These are phyloP conservation scores for Pterocarpus santalinus DNA, from an alignment of 306 rosid species.

Conservation along the genomic window DNA sequence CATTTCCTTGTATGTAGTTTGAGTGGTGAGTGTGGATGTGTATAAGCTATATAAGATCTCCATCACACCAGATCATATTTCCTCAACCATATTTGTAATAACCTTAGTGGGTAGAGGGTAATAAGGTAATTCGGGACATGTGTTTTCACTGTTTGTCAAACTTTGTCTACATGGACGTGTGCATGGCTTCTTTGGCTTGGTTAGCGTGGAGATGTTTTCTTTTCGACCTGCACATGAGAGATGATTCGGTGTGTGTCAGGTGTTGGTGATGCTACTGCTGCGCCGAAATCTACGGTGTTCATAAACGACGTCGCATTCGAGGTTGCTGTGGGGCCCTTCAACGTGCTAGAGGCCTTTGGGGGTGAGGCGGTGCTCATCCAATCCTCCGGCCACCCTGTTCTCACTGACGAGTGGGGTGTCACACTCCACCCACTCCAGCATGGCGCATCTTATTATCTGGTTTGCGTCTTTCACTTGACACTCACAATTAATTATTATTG, in stretches of 20 bases:
- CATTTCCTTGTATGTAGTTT: too few relatives aligned
- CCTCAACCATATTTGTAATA: background rate
- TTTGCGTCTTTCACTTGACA: constrained; percentile 22
- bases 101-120: background rate
- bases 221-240: constrained; percentile 22
- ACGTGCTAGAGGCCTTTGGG: constrained; percentile 83
- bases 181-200: constrained; percentile 62
- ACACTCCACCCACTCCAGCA: constrained; percentile 79
- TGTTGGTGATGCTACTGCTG: constrained; percentile 46
- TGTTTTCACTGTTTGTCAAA: background rate
- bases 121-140: background rate
- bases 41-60: background rate
- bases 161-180: constrained; percentile 53
- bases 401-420: constrained; percentile 84
- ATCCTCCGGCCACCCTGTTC: constrained; percentile 75
- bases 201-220: background rate
- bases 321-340: constrained; percentile 68
- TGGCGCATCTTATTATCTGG: constrained; percentile 86
- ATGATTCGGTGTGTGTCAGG: constrained; percentile 56
- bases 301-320: constrained; percentile 76
- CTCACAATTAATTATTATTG: background rate
- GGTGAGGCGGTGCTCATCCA: constrained; percentile 69
- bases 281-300: constrained; percentile 65
- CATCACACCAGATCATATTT: background rate
- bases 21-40: background rate